Base-by-base conservation (phyloP, 2,329 filamentous ascomycete genomes). In the Fusarium torreyae region DNA sequence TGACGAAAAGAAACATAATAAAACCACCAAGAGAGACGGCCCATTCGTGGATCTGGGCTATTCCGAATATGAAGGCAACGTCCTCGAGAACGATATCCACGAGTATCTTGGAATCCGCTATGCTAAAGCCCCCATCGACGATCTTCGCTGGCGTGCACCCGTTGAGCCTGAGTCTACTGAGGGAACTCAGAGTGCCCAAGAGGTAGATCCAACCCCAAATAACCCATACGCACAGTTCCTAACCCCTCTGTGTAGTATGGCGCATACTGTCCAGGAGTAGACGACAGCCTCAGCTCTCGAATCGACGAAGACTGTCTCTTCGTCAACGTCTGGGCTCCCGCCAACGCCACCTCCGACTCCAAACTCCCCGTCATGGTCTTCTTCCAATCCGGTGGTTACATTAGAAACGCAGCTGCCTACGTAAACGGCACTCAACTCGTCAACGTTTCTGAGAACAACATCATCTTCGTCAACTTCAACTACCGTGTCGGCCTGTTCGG, bases 401-500 rank as follows among this genome's bases (percentile, higher is more conserved):
- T 78, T 0, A 62, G 68, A 17, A 83, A 86, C 57, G 77, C 81
- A n/a, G 88, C 87, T 61, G 78, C 80, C 15, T 84, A 86, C 74
- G 86, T 81, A 75, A 86, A 87, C 73, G 86, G 84, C 33, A 81
- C 82, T 0, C 77, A 80, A 24, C 78, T 86, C 5, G 79, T 88
- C 24, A 74, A 80, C 28, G 74, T 75, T 66, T 86, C 85, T 0
- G 79, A 76, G 15, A 70, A 79, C 26, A 81, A 80, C 63, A 79
- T 90, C 48, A 78, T 90, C 15, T 82, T 87, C 55, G 87, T 90
- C 49, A 86, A 86, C 70, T 89, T 90, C 75, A 88, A 89, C 77
- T 90, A 90, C 72, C 84, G 89, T 8, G 86, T 92, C 8, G 88
- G 88, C 0, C 78, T 87, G 0, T 86, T 86, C 70, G 90, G 89